phyloP scores from a whole-genome alignment of 306 rosid genomes.

The Cicer pinnatifidum region DNA sequence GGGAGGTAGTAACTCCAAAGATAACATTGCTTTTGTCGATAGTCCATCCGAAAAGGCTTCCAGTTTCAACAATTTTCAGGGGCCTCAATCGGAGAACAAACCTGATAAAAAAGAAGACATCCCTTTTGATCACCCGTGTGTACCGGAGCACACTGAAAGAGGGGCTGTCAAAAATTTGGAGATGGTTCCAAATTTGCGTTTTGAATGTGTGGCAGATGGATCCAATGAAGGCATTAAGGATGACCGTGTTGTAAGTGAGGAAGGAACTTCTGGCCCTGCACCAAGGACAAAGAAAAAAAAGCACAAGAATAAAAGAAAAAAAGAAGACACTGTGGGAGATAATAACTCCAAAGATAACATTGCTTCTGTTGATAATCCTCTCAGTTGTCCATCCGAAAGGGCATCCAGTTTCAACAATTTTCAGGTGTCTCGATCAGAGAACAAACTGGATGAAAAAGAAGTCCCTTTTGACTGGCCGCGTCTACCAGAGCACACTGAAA shows the following conservation, averaged over 20 bases:
- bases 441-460: conserved; percentile 35
- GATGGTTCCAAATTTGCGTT: conserved; percentile 33
- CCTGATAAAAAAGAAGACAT: conserved; percentile 31
- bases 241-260: conserved; percentile 20
- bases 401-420: conserved; percentile 19
- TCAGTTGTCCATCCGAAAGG: conserved; percentile 22
- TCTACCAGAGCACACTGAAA: conserved; percentile 18
- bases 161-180: conserved; percentile 23
- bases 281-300: conserved; percentile 43
- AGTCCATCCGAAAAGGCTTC: conserved; percentile 14
- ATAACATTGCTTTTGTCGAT: conserved; percentile 33
- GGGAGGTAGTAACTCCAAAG: conserved; percentile 29
- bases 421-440: conserved; percentile 24
- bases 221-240: conserved; percentile 33
- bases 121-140: conserved; percentile 1
- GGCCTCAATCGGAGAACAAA: conserved; percentile 26
- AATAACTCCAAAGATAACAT: conserved; percentile 33
- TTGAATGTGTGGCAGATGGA: conserved; percentile 37
- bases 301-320: conserved; percentile 38
- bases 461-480: neutral
- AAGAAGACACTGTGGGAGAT: neutral
- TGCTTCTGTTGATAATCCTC: conserved; percentile 37
- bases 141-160: conserved; percentile 27
- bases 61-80: neutral
- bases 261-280: conserved; percentile 34